phyloP scores from a whole-genome alignment of 768 basidiomycete genomes.

The Trametes sanguinea region DNA sequence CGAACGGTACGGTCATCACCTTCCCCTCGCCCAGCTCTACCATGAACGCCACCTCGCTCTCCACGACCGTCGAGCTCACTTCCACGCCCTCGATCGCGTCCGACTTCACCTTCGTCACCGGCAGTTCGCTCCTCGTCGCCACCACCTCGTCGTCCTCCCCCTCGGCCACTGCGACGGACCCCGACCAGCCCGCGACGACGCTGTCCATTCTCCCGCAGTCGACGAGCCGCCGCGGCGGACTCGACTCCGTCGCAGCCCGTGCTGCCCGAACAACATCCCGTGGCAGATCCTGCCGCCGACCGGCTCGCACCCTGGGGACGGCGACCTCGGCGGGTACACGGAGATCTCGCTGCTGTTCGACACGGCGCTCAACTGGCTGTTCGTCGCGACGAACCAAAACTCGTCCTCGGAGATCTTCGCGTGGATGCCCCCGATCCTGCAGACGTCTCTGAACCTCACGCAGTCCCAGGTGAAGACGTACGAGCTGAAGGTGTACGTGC shows the following conservation, averaged over 20 bases:
- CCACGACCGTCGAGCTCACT: conserved; percentile 24
- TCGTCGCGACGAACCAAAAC: conserved; percentile 57
- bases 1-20: conserved; percentile 33
- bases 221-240: conserved; percentile 19
- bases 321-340: conserved; percentile 41
- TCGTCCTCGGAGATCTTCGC: conserved; percentile 79
- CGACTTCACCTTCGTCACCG: conserved; percentile 38
- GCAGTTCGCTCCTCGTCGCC: conserved; percentile 36
- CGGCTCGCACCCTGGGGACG: conserved; percentile 23
- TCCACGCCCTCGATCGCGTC: conserved; percentile 34
- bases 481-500: conserved; percentile 72
- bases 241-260: conserved; percentile 35
- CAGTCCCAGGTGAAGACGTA: conserved; percentile 44
- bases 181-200: conserved; percentile 42
- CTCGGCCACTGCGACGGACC: conserved; percentile 33
- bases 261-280: conserved; percentile 65
- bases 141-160: conserved; percentile 23
- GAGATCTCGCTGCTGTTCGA: conserved; percentile 71
- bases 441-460: conserved; percentile 45
- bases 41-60: conserved; percentile 17
- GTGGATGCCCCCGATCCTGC: conserved; percentile 57
- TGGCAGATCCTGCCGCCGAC: conserved; percentile 52
- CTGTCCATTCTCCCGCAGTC: conserved; percentile 24
- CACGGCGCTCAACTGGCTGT: conserved; percentile 61
- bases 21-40: conserved; percentile 29